Conservation (phyloP, 345 rosid species). For the Sisymbrium altissimum region DNA sequence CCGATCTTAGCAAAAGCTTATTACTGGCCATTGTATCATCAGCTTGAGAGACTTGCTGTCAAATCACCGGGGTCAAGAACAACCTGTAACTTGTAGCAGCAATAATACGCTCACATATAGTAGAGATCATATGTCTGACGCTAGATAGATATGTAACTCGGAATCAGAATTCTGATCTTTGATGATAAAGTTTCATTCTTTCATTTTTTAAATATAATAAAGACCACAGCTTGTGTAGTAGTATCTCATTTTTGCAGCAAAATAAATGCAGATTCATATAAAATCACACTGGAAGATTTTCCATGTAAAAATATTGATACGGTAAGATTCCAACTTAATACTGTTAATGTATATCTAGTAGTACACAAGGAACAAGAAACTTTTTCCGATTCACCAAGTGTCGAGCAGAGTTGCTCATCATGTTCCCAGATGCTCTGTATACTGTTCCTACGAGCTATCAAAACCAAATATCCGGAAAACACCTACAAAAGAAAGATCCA, state of each 20-base stretch:
- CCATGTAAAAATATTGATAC: neutral
- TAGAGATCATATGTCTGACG: conserved; percentile 3
- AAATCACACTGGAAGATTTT: neutral
- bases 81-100: conserved; percentile 18
- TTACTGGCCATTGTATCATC: neutral
- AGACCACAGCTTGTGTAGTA: conserved; percentile 19
- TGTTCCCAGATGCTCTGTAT: neutral
- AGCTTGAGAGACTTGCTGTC: conserved; percentile 9
- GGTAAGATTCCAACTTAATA: neutral
- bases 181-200: conserved; percentile 8
- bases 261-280: conserved; percentile 3
- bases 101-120: neutral
- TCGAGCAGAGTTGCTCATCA: neutral
- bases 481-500: conserved; percentile 51
- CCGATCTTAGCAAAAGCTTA: conserved; percentile 33
- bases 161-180: conserved; percentile 8
- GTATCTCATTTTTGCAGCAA: conserved; percentile 4
- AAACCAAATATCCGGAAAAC: conserved; percentile 88
- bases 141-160: conserved; percentile 3
- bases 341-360: neutral
- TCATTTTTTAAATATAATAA: neutral
- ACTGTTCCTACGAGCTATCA: conserved; percentile 50
- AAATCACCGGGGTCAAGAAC: conserved; percentile 21
- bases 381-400: neutral
- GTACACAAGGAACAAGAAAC: neutral